Evolutionary conservation across 2,329 filamentous ascomycete genomes (phyloP).

Genomic region (Aphanoascus verrucosus): DNA sequence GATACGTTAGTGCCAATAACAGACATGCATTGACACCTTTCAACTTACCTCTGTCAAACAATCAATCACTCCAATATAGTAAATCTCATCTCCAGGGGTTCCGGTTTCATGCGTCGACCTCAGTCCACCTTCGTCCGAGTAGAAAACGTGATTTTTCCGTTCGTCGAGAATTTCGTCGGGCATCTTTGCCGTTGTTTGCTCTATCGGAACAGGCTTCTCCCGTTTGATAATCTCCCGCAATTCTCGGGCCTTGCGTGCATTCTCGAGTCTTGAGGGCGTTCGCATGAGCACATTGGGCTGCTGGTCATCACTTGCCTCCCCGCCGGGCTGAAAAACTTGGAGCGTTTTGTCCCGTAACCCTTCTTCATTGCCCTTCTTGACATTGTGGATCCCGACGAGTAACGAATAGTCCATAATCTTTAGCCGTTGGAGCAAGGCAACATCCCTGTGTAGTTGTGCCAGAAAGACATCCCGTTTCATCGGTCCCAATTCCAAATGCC

Average conservation of each 20-base stretch:
- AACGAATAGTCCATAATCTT: conserved; percentile 99
- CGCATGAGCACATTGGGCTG: conserved; percentile 61
- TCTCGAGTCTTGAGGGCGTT: conserved; percentile 90
- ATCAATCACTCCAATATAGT: conserved; percentile 97
- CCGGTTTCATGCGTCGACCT: conserved; percentile 87
- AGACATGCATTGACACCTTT: background rate
- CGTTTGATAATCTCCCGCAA: conserved; percentile 83
- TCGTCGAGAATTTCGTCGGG: conserved; percentile 75
- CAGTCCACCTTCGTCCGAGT: conserved; percentile 87
- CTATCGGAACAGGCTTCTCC: conserved; percentile 88
- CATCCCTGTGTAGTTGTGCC: conserved; percentile 78
- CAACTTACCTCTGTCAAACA: conserved; percentile 84
- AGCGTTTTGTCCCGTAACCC: conserved; percentile 82
- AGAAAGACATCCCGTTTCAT: conserved; percentile 81
- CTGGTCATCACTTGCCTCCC: conserved; percentile 54
- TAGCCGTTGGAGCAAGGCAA: conserved; percentile 71
- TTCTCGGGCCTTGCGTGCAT: conserved; percentile 78
- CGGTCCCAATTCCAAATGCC: conserved; percentile 78
- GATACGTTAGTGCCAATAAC: conserved; percentile 9
- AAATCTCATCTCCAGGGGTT: conserved; percentile 75
- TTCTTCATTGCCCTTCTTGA: conserved; percentile 84
- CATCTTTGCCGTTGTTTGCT: conserved; percentile 72
- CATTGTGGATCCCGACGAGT: conserved; percentile 84
- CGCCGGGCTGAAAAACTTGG: conserved; percentile 85
- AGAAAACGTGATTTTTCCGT: conserved; percentile 71